phyloP scores from a whole-genome alignment of 2,329 filamentous ascomycete species.

The Aureobasidium vineae region DNA sequence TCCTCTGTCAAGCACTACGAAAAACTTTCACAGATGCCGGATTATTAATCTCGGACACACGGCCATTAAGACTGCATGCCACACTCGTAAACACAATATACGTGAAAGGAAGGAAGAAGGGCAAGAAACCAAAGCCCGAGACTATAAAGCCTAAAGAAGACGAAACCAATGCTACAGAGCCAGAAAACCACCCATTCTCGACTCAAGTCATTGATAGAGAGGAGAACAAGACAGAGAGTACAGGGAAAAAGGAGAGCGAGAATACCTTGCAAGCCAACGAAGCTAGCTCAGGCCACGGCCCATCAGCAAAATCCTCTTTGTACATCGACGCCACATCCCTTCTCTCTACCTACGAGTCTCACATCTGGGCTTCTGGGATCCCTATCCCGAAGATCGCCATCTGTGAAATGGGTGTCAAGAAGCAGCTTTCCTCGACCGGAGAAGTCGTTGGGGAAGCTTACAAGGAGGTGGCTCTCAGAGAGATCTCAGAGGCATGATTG shows the following conservation, averaged over 20 bases:
- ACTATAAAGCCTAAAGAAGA: neutral
- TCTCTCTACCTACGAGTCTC: slow-evolving; percentile 59
- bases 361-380: slow-evolving; percentile 68
- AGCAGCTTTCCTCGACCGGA: slow-evolving; percentile 51
- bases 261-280: slow-evolving; percentile 25
- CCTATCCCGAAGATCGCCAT: slow-evolving; percentile 70
- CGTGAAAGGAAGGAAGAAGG: slow-evolving; percentile 47
- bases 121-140: neutral
- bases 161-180: neutral
- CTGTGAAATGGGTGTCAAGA: slow-evolving; percentile 84
- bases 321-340: slow-evolving; percentile 45
- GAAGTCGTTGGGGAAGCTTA: slow-evolving; percentile 55
- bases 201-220: too few species aligned
- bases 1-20: slow-evolving; percentile 59
- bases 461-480: slow-evolving; percentile 44
- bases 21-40: slow-evolving; percentile 55
- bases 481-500: too few species aligned
- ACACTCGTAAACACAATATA: slow-evolving; percentile 87
- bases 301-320: slow-evolving; percentile 39
- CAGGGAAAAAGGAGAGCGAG: neutral
- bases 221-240: neutral
- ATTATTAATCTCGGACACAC: slow-evolving; percentile 57
- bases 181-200: neutral
- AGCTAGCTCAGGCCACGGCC: slow-evolving; percentile 36
- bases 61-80: slow-evolving; percentile 73